Evolutionary conservation across 768 basidiomycete species (phyloP).

Genomic region (Termitomyces sp.): DNA sequence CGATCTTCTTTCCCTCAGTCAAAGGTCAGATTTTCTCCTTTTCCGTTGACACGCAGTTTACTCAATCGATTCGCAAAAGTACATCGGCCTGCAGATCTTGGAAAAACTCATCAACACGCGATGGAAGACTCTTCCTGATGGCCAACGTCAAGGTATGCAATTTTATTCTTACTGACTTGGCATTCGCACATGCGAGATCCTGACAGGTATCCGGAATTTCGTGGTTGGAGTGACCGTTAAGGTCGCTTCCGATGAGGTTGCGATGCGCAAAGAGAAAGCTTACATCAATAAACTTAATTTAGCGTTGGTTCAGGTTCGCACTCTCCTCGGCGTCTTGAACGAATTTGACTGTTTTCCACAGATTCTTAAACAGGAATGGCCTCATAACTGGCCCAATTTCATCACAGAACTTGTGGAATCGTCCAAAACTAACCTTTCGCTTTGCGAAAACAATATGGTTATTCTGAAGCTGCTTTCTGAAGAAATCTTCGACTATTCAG

Average conservation of each 20-base stretch:
- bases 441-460: conserved; percentile 99
- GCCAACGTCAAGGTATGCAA: conserved; percentile 77
- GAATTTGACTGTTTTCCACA: conserved; percentile 25
- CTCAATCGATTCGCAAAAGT: conserved; percentile 39
- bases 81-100: conserved; percentile 93
- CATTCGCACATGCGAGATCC: neutral
- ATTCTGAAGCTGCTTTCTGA: conserved; percentile 96
- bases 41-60: neutral
- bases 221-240: conserved; percentile 91
- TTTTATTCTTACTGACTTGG: neutral
- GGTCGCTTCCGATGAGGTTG: conserved; percentile 84
- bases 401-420: conserved; percentile 96
- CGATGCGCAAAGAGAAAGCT: conserved; percentile 88
- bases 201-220: conserved; percentile 89
- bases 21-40: conserved; percentile 46
- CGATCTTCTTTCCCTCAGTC: conserved; percentile 78
- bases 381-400: conserved; percentile 97
- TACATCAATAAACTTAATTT: conserved; percentile 96
- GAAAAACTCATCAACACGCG: conserved; percentile 92
- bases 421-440: conserved; percentile 90
- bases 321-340: conserved; percentile 2
- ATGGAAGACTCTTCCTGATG: conserved; percentile 95
- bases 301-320: conserved; percentile 82
- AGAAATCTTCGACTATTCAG: conserved; percentile 98
- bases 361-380: conserved; percentile 99